A percentile compares a stretch with the other conserved stretches of the same genome.
Conservation (phyloP, 2,329 filamentous ascomycete genomes). For the Apiospora sp. region DNA sequence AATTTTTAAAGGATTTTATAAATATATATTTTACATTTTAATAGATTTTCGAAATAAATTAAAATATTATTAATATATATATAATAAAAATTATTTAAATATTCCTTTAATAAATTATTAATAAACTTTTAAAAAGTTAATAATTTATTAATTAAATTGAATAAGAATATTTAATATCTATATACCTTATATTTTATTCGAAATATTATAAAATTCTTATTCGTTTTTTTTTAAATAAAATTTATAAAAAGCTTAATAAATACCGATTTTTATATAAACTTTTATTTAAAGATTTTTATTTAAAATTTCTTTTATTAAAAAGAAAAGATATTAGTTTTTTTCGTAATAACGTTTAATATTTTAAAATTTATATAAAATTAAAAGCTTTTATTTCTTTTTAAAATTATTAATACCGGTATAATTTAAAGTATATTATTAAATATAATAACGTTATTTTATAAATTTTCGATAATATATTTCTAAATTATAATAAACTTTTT, state of each 20-base stretch:
- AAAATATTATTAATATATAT: too few species aligned
- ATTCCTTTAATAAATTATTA: too few species aligned
- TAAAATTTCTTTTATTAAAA: constrained; percentile 27
- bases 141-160: not conserved
- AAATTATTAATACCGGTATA: not conserved
- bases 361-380: not conserved
- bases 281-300: constrained; percentile 29
- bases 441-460: not conserved
- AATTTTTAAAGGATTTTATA: not conserved
- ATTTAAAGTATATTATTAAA: not conserved
- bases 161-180: not conserved
- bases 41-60: too few species aligned
- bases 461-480: not conserved
- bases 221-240: not conserved
- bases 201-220: not conserved
- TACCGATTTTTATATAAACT: too few species aligned
- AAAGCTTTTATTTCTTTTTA: not conserved
- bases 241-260: constrained; percentile 31
- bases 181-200: not conserved
- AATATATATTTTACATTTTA: too few species aligned
- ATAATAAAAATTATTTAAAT: too few species aligned
- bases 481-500: not conserved
- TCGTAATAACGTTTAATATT: not conserved
- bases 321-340: not conserved
- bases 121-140: not conserved